phyloP scores from a whole-genome alignment of 768 basidiomycete species.

The Amanita fuliginea region DNA sequence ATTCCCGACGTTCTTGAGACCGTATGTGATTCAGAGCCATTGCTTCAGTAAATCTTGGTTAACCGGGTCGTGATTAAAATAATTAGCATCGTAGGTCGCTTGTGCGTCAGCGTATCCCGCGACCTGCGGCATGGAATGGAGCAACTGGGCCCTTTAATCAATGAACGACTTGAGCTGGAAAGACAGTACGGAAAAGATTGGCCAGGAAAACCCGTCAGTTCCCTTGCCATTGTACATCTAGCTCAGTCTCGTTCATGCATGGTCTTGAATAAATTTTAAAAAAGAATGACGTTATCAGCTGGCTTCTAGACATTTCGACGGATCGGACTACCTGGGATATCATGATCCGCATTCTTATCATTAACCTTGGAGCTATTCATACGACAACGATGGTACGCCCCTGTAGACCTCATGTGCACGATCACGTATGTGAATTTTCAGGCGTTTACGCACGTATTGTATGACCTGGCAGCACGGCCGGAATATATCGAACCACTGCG shows the following conservation, averaged over 20 bases:
- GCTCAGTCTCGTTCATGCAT: not conserved
- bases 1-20: slow-evolving; percentile 15
- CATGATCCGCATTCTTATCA: slow-evolving; percentile 25
- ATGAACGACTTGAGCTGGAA: slow-evolving; percentile 15
- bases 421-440: slow-evolving; percentile 7
- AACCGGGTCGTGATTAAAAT: not conserved
- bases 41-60: not conserved
- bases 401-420: not conserved
- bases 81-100: slow-evolving; percentile 10
- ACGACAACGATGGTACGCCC: slow-evolving; percentile 26
- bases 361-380: slow-evolving; percentile 33
- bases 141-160: slow-evolving; percentile 18
- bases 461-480: slow-evolving; percentile 23
- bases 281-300: slow-evolving; percentile 35
- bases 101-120: slow-evolving; percentile 8
- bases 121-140: slow-evolving; percentile 9
- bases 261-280: too few relatives aligned
- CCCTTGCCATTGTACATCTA: not conserved
- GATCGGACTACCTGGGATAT: slow-evolving; percentile 13
- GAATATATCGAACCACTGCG: slow-evolving; percentile 23
- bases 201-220: slow-evolving; percentile 17
- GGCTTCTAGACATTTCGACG: slow-evolving; percentile 31
- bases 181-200: slow-evolving; percentile 16
- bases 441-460: slow-evolving; percentile 26
- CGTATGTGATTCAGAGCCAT: slow-evolving; percentile 6